These are phyloP conservation scores for Alternaria ethzedia DNA, from an alignment of 2,329 filamentous ascomycete genomes.

Conservation along the genomic window DNA sequence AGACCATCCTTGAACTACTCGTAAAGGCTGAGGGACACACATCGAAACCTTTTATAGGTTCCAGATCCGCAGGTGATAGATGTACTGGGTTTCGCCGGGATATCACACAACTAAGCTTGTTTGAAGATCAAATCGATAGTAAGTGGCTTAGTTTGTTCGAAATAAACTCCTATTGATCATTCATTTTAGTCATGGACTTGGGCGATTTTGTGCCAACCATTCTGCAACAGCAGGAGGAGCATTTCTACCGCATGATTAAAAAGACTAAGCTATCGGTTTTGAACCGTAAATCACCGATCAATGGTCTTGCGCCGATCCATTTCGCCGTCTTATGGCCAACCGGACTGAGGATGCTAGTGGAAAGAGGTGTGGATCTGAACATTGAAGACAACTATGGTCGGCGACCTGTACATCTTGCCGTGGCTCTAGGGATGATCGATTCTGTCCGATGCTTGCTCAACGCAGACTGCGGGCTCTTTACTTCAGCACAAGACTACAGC, in stretches of 20 bases:
- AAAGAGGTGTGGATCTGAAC: neutral
- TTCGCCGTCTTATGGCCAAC: neutral
- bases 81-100: rapidly evolving
- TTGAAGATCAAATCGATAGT: neutral
- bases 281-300: neutral
- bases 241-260: neutral
- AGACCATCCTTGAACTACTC: neutral
- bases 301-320: neutral
- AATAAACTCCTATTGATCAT: rapidly evolving
- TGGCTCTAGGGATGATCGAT: neutral
- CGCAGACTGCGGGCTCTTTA: neutral
- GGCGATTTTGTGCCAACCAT: neutral
- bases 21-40: neutral
- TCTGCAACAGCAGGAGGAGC: neutral
- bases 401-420: neutral
- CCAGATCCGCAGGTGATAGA: too few species aligned
- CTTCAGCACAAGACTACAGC: neutral
- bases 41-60: neutral
- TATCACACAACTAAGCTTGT: rapidly evolving
- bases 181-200: neutral
- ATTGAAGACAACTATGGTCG: neutral
- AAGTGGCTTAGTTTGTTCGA: rapidly evolving
- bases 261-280: neutral
- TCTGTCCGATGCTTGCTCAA: neutral
- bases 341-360: neutral